Base-by-base conservation (phyloP, 1,139 yeast genomes). In the Magnusiomyces tetraspermus region DNA sequence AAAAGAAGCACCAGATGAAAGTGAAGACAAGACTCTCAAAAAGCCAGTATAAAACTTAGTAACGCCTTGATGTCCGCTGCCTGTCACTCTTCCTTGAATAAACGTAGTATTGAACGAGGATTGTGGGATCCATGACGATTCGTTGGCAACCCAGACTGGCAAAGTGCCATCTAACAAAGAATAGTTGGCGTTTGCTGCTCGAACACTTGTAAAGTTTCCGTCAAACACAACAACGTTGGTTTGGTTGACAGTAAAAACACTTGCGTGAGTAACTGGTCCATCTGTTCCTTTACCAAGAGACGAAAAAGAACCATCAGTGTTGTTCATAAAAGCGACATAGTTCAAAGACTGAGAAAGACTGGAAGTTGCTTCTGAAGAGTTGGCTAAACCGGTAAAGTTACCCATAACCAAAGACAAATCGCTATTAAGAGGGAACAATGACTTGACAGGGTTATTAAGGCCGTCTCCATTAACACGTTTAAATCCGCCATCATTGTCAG, bases 181-280 rank as follows among this genome's bases (percentile, higher is more conserved):
- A 23, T 36, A 46, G 30, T 22, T 46, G 11, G 38, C 51, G 8
- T 36, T 47, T 30, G 51, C 52, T 6, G 56, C 57, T 22, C 51
- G 51, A 8, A 63, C 57, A 22, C 55, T 50, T 13, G 64, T 52
- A 42, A 68, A 65, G 30, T 58, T 54, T 1, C 71, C 66, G 40
- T 74, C 66, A 51, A 78, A 61, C 17, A 69, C 75, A 33, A 67
- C 46, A 13, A 63, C 65, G 66, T 73, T 74, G 67, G 61, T 61
- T 40, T 59, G 66, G 51, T 64, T 63, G 45, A 61, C 48, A 23
- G 55, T 53, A 50, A 63, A 61, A 2, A 55, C 56, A 13, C 59
- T 64, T 17, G 67, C 61, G 13, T 56, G 49, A 1, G 54, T 42
- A 10, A 66, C 67, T 0, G 63, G 59, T 13, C 64, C 66, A 53